Percentiles rank a stretch among this genome's conserved stretches.
These are phyloP conservation scores for Rubroboletus pulcherrimus DNA, from an alignment of 768 basidiomycete genomes.

Conservation along the genomic window DNA sequence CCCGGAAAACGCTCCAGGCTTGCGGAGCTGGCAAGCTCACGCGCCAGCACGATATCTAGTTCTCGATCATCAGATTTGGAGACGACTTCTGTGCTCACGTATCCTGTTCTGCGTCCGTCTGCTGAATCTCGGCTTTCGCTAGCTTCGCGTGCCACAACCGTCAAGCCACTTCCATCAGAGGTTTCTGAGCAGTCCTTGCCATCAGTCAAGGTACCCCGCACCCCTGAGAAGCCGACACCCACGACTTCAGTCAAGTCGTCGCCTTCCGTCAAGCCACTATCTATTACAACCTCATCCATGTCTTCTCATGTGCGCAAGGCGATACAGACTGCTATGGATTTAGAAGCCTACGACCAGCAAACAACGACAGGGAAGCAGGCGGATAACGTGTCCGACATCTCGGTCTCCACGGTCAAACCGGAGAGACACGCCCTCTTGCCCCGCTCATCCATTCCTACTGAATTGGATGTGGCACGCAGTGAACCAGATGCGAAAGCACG, in stretches of 20 bases:
- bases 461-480: constrained; percentile 6
- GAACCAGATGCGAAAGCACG: constrained; percentile 29
- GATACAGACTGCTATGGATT: constrained; percentile 60
- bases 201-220: constrained; percentile 24
- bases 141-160: constrained; percentile 23
- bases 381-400: constrained; percentile 16
- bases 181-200: constrained; percentile 16
- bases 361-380: constrained; percentile 3
- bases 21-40: constrained; percentile 62
- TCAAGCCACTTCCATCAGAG: constrained; percentile 12
- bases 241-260: constrained; percentile 25
- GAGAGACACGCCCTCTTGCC: constrained; percentile 18
- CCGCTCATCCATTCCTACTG: constrained; percentile 19
- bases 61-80: constrained; percentile 54
- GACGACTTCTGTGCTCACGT: constrained; percentile 66
- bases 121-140: constrained; percentile 45
- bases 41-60: constrained; percentile 48
- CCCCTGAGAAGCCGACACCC: constrained; percentile 12
- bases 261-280: constrained; percentile 23
- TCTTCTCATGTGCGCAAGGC: constrained; percentile 62
- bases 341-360: constrained; percentile 50
- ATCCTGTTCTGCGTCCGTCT: constrained; percentile 66
- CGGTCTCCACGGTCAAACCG: constrained; percentile 23
- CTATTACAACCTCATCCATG: constrained; percentile 44
- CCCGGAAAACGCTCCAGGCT: constrained; percentile 58